phyloP scores from a whole-genome alignment of 164 flowering plant genomes.

The Warburgia ugandensis region DNA sequence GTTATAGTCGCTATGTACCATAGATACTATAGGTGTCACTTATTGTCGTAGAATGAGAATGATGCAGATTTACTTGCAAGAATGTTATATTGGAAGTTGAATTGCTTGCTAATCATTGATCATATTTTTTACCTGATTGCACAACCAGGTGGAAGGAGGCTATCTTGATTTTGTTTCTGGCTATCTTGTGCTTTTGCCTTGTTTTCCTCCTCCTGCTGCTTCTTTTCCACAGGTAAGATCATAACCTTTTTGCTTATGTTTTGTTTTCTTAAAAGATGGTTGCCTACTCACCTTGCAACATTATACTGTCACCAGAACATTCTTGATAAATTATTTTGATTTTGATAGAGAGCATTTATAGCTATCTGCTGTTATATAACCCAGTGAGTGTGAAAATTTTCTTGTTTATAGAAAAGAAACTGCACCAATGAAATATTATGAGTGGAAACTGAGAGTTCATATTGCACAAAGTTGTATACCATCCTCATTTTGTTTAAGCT shows the following conservation, averaged over 20 bases:
- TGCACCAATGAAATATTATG: no score
- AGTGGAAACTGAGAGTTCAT: no score
- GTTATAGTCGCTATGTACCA: neutral
- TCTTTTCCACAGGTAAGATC: slow-evolving; percentile 71
- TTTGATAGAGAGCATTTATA: neutral
- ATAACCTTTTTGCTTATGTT: neutral
- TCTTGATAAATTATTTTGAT: neutral
- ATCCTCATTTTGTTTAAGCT: no score
- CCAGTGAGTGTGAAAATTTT: no score
- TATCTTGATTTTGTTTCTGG: slow-evolving; percentile 55
- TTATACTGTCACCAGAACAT: neutral
- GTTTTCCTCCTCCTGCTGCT: slow-evolving; percentile 69
- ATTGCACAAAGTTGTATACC: no score
- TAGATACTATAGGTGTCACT: neutral
- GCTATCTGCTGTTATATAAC: no score
- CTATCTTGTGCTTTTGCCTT: slow-evolving; percentile 40
- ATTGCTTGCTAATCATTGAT: slow-evolving; percentile 1
- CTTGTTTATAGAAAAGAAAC: no score
- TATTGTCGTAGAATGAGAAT: no score
- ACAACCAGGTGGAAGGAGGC: slow-evolving; percentile 75
- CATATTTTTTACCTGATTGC: slow-evolving; percentile 4
- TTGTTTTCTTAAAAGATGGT: neutral
- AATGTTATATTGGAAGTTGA: no score
- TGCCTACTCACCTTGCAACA: neutral
- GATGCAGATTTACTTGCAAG: no score